Conservation (phyloP, 148 eudicot species). For the Cornus controversa region DNA sequence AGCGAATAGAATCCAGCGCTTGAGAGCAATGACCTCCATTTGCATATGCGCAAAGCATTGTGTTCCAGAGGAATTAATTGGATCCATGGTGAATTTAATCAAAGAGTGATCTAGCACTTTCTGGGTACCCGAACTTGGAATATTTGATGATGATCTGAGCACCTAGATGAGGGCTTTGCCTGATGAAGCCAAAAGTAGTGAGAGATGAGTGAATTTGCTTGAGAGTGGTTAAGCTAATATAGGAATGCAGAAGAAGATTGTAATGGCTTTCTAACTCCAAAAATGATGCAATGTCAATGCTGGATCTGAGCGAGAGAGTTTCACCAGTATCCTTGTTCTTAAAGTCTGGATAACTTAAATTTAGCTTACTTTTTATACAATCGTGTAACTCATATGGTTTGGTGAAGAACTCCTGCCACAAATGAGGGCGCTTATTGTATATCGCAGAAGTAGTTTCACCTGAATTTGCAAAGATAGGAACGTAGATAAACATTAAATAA, state of each 20-base stretch:
- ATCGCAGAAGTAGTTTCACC: constrained; percentile 32
- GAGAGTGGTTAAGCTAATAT: constrained; percentile 3
- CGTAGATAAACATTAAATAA: not conserved
- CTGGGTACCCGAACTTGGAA: not conserved
- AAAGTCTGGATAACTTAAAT: constrained; percentile 57
- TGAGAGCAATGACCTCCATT: constrained; percentile 4
- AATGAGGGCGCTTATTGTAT: constrained; percentile 34
- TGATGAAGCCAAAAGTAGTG: constrained; percentile 16
- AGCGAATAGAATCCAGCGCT: constrained; percentile 14
- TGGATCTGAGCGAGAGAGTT: constrained; percentile 52
- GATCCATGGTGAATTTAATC: constrained; percentile 12
- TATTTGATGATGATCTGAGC: constrained; percentile 19
- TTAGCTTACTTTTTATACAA: constrained; percentile 38
- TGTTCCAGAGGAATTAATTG: constrained; percentile 27
- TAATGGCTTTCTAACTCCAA: constrained; percentile 15
- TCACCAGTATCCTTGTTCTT: constrained; percentile 62
- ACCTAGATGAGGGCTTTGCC: constrained; percentile 20
- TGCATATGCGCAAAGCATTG: constrained; percentile 25
- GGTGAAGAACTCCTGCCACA: constrained; percentile 69
- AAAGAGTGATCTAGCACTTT: constrained; percentile 15
- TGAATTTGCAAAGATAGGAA: constrained; percentile 20
- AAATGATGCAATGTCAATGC: not conserved
- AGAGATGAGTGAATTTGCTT: constrained; percentile 24
- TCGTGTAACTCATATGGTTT: constrained; percentile 70
- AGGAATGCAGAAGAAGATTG: constrained; percentile 12